Conservation (phyloP, 2,329 filamentous ascomycete species). For the Aspergillus ruber region DNA sequence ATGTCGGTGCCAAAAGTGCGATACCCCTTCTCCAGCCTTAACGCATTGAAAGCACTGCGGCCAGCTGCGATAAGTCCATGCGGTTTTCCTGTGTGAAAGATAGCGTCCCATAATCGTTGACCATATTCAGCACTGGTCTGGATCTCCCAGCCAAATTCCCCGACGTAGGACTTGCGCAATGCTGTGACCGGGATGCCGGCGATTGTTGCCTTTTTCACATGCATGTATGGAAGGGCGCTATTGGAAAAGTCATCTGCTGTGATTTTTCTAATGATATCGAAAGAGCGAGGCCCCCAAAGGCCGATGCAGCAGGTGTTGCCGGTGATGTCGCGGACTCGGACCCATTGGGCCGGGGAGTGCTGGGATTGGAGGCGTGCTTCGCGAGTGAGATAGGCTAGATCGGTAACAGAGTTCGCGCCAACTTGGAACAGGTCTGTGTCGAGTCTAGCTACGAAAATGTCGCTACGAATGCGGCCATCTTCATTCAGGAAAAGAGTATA, state of each 20-base stretch:
- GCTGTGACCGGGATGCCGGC: conserved; percentile 52
- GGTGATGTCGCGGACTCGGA: conserved; percentile 54
- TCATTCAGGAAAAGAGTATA: conserved; percentile 53
- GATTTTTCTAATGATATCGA: conserved; percentile 45
- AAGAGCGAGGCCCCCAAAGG: conserved; percentile 55
- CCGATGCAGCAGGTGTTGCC: conserved; percentile 56
- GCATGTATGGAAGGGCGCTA: conserved; percentile 44
- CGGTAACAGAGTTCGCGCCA: conserved; percentile 50
- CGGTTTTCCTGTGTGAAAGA: conserved; percentile 49
- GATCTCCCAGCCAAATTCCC: conserved; percentile 58
- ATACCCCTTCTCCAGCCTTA: conserved; percentile 56
- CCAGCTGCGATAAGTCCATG: conserved; percentile 55
- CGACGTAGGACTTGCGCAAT: conserved; percentile 54
- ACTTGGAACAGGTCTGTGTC: conserved; percentile 45
- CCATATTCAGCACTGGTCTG: conserved; percentile 56
- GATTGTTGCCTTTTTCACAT: conserved; percentile 45
- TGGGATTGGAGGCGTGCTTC: conserved; percentile 48
- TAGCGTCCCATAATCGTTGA: conserved; percentile 51
- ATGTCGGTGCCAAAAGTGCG: conserved; percentile 54
- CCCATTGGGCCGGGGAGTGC: conserved; percentile 36
- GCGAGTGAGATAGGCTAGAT: conserved; percentile 49
- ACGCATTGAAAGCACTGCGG: conserved; percentile 51
- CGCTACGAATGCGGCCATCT: conserved; percentile 50
- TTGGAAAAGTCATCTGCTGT: conserved; percentile 20
- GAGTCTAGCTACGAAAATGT: conserved; percentile 52